Base-by-base conservation (phyloP, 2,329 filamentous ascomycete genomes). In the Aspergillus tamarii region DNA sequence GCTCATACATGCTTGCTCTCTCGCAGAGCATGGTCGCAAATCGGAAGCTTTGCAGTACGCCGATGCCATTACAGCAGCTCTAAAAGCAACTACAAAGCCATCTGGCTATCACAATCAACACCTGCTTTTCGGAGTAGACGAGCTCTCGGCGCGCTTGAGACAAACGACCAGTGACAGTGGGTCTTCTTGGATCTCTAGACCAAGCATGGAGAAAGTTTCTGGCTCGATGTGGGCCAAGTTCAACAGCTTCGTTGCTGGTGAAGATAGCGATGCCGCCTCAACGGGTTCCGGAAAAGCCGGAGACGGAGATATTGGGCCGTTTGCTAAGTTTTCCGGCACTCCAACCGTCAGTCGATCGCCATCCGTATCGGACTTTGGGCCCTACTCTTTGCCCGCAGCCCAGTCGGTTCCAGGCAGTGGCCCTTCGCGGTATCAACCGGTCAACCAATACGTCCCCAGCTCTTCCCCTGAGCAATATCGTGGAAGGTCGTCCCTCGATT, bases 191-290 rank as follows among this genome's bases (percentile, higher is more conserved):
- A 95, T 99, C 59, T 91, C 93, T 1, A 97, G 95, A 77, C 93
- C 94, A 8, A 97, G 89, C 77, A 96, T 98, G 87, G 94, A 96
- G 77, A 97, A 96, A 78, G 93, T 98, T 0, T 95, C 94, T 2
- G 93, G 91, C 65, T 93, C 91, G 39, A 88, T 98, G 75, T 94
- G 93, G 86, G 93, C 89, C 67, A 93, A 91, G 64, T 97, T 99
- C 80, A 98, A 94, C 80, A 97, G 93, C 73, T 99, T 99, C 74
- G 93, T 99, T 65, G 89, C 91, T 58, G 96, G 95, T 16, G 94
- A 97, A 64, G 94, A 98, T 60, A 87, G 87, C 59, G 91, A 93
- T 58, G 83, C 84, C 39, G 83, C 83, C 11, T 87, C 86, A 0
- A 84, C 84, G 60, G 87, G 83, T 10, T 83, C 87, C 14, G 82